Percentiles rank a stretch among this genome's conserved stretches.
Conservation (phyloP, 495 filamentous ascomycete genomes). For the Tuber aestivum region DNA sequence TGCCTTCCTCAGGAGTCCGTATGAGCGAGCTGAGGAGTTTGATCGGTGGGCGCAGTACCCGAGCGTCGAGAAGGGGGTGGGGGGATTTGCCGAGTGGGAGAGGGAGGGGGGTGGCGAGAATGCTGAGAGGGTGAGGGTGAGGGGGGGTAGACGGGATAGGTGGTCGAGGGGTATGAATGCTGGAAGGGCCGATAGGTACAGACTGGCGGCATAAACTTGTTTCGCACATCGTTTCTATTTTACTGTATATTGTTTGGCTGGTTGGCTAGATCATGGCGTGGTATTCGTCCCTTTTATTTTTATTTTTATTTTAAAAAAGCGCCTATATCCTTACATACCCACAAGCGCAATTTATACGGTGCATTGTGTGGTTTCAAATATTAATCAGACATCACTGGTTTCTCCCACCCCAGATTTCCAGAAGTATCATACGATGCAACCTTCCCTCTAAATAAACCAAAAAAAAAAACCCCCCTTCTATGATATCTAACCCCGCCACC, state of each 20-base stretch:
- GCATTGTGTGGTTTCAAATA: background rate
- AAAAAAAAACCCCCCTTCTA: background rate
- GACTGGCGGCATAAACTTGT: background rate
- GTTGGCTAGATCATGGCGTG: background rate
- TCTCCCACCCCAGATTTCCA: background rate
- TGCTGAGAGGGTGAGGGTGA: background rate
- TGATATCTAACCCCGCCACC: background rate
- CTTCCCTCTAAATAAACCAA: background rate
- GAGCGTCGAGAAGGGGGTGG: constrained; percentile 14
- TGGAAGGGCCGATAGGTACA: background rate
- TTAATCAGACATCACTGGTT: background rate
- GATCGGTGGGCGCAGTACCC: constrained; percentile 40
- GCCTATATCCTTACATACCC: background rate
- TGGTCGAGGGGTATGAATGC: background rate
- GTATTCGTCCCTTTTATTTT: too few relatives aligned
- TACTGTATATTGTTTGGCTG: background rate
- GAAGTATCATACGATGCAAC: background rate
- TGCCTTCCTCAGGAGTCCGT: constrained; percentile 39
- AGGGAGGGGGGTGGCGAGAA: background rate
- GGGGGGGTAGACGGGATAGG: background rate
- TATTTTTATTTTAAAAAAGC: too few relatives aligned
- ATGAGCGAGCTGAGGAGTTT: constrained; percentile 26
- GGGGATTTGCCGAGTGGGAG: constrained; percentile 11
- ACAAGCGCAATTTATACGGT: background rate
- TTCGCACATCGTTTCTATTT: background rate